Conservation (phyloP, 768 basidiomycete species). For the Gelatoporia subvermispora region DNA sequence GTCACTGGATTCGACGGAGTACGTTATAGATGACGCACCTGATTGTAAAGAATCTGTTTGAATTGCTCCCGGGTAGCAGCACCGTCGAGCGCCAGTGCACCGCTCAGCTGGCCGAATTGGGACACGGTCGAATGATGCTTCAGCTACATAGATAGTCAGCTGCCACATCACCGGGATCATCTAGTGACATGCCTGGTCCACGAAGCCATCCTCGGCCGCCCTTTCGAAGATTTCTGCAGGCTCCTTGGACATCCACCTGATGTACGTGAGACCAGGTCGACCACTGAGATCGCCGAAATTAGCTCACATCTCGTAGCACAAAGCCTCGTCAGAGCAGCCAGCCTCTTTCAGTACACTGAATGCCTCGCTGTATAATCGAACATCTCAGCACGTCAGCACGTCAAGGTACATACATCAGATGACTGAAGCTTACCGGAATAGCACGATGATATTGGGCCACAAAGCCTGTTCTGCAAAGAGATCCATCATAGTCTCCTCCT, state of each 20-base stretch:
- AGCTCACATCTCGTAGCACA: conserved; percentile 60
- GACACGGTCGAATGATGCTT: conserved; percentile 60
- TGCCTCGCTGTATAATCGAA: conserved; percentile 41
- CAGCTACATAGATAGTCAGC: conserved; percentile 30
- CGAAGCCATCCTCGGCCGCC: conserved; percentile 63
- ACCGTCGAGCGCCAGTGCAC: conserved; percentile 53
- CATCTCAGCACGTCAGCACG: not conserved
- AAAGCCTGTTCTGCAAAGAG: conserved; percentile 60
- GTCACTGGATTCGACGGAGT: not conserved
- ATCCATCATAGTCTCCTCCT: conserved; percentile 64
- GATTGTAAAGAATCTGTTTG: conserved; percentile 53
- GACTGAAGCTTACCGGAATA: conserved; percentile 41
- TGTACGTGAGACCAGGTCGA: not conserved
- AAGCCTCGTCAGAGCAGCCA: conserved; percentile 61
- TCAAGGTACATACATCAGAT: not conserved
- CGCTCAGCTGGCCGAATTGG: conserved; percentile 58
- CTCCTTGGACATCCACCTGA: conserved; percentile 70
- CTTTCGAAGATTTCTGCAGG: conserved; percentile 66
- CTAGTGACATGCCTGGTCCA: conserved; percentile 38
- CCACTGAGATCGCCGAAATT: not conserved
- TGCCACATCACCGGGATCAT: not conserved
- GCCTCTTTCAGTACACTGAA: conserved; percentile 59
- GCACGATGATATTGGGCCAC: conserved; percentile 64
- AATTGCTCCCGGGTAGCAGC: conserved; percentile 46
- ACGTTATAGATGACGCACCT: conserved; percentile 27